Evolutionary conservation across 2,329 filamentous ascomycete species (phyloP).

Genomic region (Epichloe amarillans): DNA sequence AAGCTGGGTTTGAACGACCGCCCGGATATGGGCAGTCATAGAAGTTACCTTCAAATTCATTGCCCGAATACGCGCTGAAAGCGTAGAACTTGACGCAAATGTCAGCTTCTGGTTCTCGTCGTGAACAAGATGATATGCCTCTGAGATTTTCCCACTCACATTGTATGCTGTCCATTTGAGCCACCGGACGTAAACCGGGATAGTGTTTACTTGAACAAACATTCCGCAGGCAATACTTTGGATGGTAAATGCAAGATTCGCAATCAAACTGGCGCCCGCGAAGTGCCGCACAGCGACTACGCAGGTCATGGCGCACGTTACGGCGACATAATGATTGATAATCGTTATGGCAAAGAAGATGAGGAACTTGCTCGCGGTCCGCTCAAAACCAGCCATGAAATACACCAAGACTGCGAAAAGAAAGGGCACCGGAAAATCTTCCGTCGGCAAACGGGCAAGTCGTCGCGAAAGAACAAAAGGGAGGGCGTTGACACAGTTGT

Average conservation of each 20-base stretch:
- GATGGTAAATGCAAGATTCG: conserved; percentile 58
- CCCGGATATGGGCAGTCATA: conserved; percentile 57
- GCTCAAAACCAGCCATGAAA: conserved; percentile 64
- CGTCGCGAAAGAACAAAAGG: conserved; percentile 59
- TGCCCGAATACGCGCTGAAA: conserved; percentile 57
- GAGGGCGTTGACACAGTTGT: conserved; percentile 56
- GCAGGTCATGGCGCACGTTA: conserved; percentile 57
- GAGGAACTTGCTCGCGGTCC: conserved; percentile 51
- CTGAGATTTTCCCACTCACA: background rate
- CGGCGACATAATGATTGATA: conserved; percentile 59
- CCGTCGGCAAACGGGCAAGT: conserved; percentile 52
- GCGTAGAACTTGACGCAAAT: conserved; percentile 43
- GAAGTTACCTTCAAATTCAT: conserved; percentile 59
- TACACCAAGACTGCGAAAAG: conserved; percentile 61
- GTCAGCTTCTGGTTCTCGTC: conserved; percentile 8
- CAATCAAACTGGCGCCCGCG: conserved; percentile 56
- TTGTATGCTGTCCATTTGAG: conserved; percentile 43
- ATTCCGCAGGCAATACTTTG: conserved; percentile 66
- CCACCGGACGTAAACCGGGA: conserved; percentile 69
- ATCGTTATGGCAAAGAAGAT: conserved; percentile 57
- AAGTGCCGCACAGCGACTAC: conserved; percentile 55
- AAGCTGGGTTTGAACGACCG: conserved; percentile 49
- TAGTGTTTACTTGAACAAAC: conserved; percentile 60
- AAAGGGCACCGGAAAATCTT: conserved; percentile 61
- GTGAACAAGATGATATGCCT: background rate